Conservation (phyloP, 441 rosid genomes). For the Daphne laureola region DNA sequence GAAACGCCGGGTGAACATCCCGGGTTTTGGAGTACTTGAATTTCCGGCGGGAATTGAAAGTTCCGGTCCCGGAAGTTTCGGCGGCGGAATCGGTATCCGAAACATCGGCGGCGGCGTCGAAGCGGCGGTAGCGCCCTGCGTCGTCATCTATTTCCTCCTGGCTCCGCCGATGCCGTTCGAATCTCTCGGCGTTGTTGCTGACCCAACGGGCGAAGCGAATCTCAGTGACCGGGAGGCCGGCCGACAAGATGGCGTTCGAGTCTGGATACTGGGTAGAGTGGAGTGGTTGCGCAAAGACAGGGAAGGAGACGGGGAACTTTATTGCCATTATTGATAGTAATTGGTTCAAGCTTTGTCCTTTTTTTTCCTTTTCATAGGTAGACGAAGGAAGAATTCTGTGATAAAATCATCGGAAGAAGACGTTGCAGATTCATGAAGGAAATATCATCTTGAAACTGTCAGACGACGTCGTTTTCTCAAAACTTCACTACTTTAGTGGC, state of each 20-base stretch:
- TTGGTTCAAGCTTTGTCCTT: no score
- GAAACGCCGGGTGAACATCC: conserved; percentile 41
- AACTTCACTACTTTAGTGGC: no score
- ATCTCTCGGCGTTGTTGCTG: conserved; percentile 63
- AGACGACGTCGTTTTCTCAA: no score
- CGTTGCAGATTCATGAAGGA: no score
- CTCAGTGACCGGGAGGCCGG: conserved; percentile 33
- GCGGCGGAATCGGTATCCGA: conserved; percentile 21
- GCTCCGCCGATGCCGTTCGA: conserved; percentile 53
- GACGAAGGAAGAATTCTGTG: no score
- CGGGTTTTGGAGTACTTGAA: conserved; percentile 71
- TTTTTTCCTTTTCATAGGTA: no score
- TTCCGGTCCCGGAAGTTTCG: not conserved
- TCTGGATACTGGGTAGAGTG: conserved; percentile 20
- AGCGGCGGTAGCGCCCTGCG: conserved; percentile 63
- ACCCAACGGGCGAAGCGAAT: conserved; percentile 72
- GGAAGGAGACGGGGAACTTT: conserved; percentile 51
- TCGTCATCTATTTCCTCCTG: conserved; percentile 69
- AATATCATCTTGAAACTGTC: no score
- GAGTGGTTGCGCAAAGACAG: conserved; percentile 39
- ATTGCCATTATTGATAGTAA: conserved; percentile 49
- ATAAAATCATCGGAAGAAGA: no score
- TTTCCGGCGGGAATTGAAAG: conserved; percentile 53
- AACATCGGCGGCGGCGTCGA: conserved; percentile 43
- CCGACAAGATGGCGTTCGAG: conserved; percentile 5